Evolutionary conservation across 768 basidiomycete species (phyloP), one percentile per base, ranked within the genome.

Genomic region (Mrakia frigida): DNA sequence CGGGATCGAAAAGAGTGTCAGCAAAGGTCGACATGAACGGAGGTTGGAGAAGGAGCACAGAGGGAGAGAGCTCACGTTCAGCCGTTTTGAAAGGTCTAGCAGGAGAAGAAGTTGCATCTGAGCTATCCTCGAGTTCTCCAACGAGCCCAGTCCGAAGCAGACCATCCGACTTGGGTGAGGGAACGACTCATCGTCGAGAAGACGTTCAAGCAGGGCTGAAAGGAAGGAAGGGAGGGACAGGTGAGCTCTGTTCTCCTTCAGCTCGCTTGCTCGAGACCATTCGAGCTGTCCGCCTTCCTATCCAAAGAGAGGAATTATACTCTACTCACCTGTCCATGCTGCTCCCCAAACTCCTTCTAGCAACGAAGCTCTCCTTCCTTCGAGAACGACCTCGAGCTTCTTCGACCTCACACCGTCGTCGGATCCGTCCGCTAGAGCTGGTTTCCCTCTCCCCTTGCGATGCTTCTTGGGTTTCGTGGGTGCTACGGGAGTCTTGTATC

Each of bases 71-170:
- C 72, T 33, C 59, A 74, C 73, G 9, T 67, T 63, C 31, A 75
- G 41, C 3, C 70, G 68, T 16, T 14, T 37, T 2, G 74, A 68
- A 10, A 75, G 39, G 68, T 75, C 69, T 28, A 75, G 67, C 74
- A 75, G 70, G 18, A 75, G 67, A 28, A 75, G 69, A 23, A 75
- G 68, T 39, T 75, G 74, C 3, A 70, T 41, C 39, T 75, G 74
- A 4, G 74, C 74, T 41, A 75, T 75, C 25, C 74, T 68, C 31
- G 74, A 75, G 46, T 56, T 25, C 31, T 60, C 39, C 14, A 75
- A 28, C 0, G 74, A 70, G 0, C 74, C 74, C 2, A 75, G 69
- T 1, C 74, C 74, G 28, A 75, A 75, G 68, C 74, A 75, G 14
- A 60, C 43, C 14, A 75, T 75, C 16, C 70, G 68, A 18, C 56